Evolutionary conservation across 2,329 filamentous ascomycete species (phyloP).

Genomic region (Colletotrichum sp.): DNA sequence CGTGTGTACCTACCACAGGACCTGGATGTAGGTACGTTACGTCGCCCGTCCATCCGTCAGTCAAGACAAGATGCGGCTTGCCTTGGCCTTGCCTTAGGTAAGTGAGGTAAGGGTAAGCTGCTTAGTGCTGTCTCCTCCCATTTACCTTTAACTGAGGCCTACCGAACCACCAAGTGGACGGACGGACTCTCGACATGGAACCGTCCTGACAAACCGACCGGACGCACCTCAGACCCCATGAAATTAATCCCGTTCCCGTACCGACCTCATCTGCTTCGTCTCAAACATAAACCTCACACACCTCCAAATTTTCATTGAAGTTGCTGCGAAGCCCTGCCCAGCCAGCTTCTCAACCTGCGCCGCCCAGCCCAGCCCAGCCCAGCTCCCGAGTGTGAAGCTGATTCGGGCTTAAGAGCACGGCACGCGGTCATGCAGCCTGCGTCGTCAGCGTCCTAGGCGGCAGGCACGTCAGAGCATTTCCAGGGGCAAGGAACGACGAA

Average conservation of each 20-base stretch:
- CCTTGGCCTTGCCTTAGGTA: neutral
- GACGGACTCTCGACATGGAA: conserved; percentile 4
- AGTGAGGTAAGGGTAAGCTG: conserved; percentile 12
- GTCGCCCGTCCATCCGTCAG: neutral
- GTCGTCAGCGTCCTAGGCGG: conserved; percentile 12
- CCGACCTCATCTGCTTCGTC: conserved; percentile 4
- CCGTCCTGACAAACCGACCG: conserved; percentile 6
- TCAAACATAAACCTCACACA: conserved; percentile 18
- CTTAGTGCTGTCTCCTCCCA: neutral
- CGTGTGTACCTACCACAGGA: neutral
- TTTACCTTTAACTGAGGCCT: conserved; percentile 7
- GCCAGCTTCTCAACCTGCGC: neutral
- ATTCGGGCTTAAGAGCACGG: neutral
- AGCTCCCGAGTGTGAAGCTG: conserved; percentile 1
- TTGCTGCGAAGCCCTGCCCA: neutral
- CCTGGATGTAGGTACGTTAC: neutral
- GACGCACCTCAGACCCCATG: conserved; percentile 11
- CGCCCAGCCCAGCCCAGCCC: neutral
- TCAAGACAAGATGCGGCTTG: neutral
- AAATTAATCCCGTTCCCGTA: conserved; percentile 17
- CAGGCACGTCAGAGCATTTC: neutral
- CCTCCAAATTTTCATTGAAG: neutral
- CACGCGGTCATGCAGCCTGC: conserved; percentile 14
- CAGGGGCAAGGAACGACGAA: neutral
- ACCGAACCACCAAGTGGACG: neutral